Evolutionary conservation across 208 protist species (phyloP).

Genomic region (Trypanosoma vivax): DNA sequence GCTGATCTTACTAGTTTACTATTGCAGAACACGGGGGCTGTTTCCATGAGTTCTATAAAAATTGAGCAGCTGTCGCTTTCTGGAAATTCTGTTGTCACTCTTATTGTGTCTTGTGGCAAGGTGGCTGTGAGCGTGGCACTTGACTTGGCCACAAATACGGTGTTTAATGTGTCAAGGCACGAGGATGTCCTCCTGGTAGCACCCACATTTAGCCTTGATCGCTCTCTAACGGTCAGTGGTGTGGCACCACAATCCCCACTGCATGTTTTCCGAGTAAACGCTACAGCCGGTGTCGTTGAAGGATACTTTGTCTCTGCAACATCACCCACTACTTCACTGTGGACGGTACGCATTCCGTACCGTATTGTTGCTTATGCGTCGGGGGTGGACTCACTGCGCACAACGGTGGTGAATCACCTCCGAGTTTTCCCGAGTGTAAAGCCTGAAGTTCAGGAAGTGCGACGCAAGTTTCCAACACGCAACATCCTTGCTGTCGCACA

Average conservation of each 20-base stretch:
- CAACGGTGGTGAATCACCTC: slow-evolving; percentile 60
- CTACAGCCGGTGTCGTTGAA: slow-evolving; percentile 29
- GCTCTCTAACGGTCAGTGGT: slow-evolving; percentile 33
- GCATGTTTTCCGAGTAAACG: slow-evolving; percentile 42
- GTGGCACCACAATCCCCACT: slow-evolving; percentile 14
- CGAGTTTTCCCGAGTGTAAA: slow-evolving; percentile 70
- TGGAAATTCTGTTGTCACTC: slow-evolving; percentile 6
- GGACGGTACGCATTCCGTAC: slow-evolving; percentile 54
- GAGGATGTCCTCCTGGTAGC: slow-evolving; percentile 26
- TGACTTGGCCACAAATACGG: slow-evolving; percentile 10
- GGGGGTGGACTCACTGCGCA: slow-evolving; percentile 41
- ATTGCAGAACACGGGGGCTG: slow-evolving; percentile 23
- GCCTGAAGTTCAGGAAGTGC: slow-evolving; percentile 66
- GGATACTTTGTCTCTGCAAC: slow-evolving; percentile 39
- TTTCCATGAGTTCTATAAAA: slow-evolving; percentile 38
- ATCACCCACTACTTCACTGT: slow-evolving; percentile 29
- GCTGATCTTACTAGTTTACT: slow-evolving; percentile 46
- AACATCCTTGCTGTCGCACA: slow-evolving; percentile 79
- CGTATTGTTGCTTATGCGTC: slow-evolving; percentile 67
- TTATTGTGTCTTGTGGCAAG: slow-evolving; percentile 11
- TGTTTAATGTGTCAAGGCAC: slow-evolving; percentile 12
- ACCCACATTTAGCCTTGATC: slow-evolving; percentile 29
- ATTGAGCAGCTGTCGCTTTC: slow-evolving; percentile 26
- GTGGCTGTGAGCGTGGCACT: slow-evolving; percentile 17
- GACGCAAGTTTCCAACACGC: slow-evolving; percentile 69